Evolutionary conservation across 306 rosid species (phyloP), one percentile per base, ranked within the genome.

Genomic region (Prunus mongolica): DNA sequence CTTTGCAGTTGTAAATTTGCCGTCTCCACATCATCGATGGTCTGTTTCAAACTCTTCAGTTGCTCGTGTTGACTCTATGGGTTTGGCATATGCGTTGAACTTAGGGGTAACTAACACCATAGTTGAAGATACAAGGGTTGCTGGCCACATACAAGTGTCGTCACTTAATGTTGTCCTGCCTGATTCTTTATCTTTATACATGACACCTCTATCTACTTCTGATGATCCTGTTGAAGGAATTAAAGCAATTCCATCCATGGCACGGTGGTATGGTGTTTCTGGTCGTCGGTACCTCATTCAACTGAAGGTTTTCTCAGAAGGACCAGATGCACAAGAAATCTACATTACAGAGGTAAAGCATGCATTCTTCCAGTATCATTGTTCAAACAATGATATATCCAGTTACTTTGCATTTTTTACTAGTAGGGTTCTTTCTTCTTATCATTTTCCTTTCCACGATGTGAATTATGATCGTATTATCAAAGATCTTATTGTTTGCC

Each of bases 11-110:
- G 95, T 94, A 71, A 52, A 77, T 71, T 86, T 94, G 73, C 98
- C 98, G 57, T 92, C 98, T 72, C 88, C 93, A 19, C 93, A 92
- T 85, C 93, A 94, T 89, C 88, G 65, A 67, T 94, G 98, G 98
- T 89, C 93, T 72, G 86, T 83, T 72, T 90, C 97, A 84, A 94
- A 92, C 86, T 79, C 87, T 84, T 92, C 97, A 13, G 87, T 94
- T 79, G 97, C 95, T 63, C 81, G 63, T 68, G 90, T 89, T 81
- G 93, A 88, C 84, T 75, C 92, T 47, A 45, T 54, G 83, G 98
- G 98, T 60, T 81, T 82, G 76, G 86, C 87, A 13, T 75, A 80
- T 74, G 95, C 98, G 41, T 75, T 88, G 69, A 83, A 82, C 78
- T 81, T 94, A 78, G 98, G 98, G 61, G 80, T 75, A 80, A 82